These are phyloP conservation scores for Penicillium sp. DNA, from an alignment of 2,329 filamentous ascomycete species.

Conservation along the genomic window DNA sequence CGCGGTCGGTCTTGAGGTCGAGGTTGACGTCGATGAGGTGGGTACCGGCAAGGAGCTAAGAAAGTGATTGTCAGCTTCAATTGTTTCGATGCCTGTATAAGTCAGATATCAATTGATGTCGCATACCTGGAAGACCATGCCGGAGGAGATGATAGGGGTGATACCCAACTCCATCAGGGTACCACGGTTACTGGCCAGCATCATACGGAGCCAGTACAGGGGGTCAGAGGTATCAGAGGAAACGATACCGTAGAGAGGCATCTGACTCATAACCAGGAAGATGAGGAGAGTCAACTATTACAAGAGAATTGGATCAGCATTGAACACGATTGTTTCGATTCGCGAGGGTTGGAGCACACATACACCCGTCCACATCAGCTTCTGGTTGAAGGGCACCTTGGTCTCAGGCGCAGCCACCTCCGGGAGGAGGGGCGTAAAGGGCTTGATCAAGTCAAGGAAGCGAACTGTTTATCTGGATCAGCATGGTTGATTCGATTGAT, in stretches of 20 bases:
- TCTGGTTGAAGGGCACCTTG: slow-evolving; percentile 98
- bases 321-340: slow-evolving; percentile 7
- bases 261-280: slow-evolving; percentile 99
- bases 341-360: slow-evolving; percentile 24
- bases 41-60: slow-evolving; percentile 87
- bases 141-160: slow-evolving; percentile 98
- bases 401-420: slow-evolving; percentile 99
- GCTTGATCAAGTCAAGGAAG: slow-evolving; percentile 99
- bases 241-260: slow-evolving; percentile 98
- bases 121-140: slow-evolving; percentile 93
- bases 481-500: slow-evolving; percentile 33
- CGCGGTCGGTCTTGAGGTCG: slow-evolving; percentile 98
- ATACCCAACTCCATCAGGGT: slow-evolving; percentile 96
- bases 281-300: slow-evolving; percentile 83
- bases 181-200: slow-evolving; percentile 98
- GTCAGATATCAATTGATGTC: not conserved
- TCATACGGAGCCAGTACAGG: slow-evolving; percentile 99
- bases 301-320: slow-evolving; percentile 24
- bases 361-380: slow-evolving; percentile 89
- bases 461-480: slow-evolving; percentile 67
- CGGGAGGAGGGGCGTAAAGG: slow-evolving; percentile 98
- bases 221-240: slow-evolving; percentile 98
- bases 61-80: slow-evolving; percentile 18
- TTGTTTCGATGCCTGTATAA: not conserved
- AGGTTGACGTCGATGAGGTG: slow-evolving; percentile 99